Conservation (phyloP, 2,329 filamentous ascomycete species). For the Pseudogymnoascus sp. region DNA sequence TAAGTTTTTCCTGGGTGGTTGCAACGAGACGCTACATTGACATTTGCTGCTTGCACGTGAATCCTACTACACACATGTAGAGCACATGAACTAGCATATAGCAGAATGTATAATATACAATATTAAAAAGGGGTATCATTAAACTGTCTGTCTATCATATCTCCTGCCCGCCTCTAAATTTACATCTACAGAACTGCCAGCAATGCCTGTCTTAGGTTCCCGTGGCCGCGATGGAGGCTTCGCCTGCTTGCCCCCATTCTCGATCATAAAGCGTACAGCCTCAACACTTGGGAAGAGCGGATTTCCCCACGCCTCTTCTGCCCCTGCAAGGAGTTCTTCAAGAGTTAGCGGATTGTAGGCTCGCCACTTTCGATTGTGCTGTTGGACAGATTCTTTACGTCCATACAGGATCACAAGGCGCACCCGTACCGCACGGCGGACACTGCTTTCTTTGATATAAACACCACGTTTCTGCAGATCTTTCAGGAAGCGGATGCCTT, state of each 20-base stretch:
- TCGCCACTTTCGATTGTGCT: slow-evolving; percentile 18
- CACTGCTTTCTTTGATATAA: slow-evolving; percentile 5
- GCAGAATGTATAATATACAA: not conserved
- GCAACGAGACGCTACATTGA: not conserved
- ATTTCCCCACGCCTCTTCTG: slow-evolving; percentile 21
- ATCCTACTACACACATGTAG: not conserved
- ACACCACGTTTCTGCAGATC: slow-evolving; percentile 18
- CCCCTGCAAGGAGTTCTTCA: slow-evolving; percentile 16
- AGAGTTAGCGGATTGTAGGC: slow-evolving; percentile 11
- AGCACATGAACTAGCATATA: not conserved
- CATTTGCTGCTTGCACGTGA: not conserved
- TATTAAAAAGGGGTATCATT: slow-evolving; percentile 9
- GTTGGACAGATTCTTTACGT: slow-evolving; percentile 17
- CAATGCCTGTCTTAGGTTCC: not conserved
- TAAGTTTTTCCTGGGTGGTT: not conserved
- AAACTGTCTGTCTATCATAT: slow-evolving; percentile 2
- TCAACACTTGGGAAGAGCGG: slow-evolving; percentile 3
- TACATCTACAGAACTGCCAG: not conserved
- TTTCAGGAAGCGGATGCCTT: slow-evolving; percentile 24
- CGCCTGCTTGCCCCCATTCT: not conserved
- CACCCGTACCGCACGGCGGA: slow-evolving; percentile 20
- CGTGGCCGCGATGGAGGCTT: not conserved
- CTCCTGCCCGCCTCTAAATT: not conserved
- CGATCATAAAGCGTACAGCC: not conserved
- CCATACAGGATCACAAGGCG: slow-evolving; percentile 25